Conservation (phyloP, 2,329 filamentous ascomycete species). For the Alternaria conjuncta region DNA sequence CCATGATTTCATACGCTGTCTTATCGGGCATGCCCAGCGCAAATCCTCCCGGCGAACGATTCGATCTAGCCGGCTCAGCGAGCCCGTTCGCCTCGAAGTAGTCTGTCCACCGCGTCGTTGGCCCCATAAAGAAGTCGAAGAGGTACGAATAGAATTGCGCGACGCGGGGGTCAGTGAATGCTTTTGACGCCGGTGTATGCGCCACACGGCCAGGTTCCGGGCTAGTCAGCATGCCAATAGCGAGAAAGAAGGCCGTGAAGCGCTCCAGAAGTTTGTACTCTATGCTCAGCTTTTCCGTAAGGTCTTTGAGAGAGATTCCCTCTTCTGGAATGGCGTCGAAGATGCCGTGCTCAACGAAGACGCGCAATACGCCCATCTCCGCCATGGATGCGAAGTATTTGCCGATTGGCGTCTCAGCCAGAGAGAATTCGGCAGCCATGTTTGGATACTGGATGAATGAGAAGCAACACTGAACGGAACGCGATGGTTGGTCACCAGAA, state of each 20-base stretch:
- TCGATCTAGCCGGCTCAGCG: conserved; percentile 6
- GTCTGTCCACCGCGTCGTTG: conserved; percentile 5
- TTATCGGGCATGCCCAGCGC: conserved; percentile 12
- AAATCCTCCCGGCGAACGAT: conserved; percentile 5
- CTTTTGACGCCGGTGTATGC: conserved; percentile 8
- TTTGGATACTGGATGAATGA: background rate
- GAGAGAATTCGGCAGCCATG: conserved; percentile 6
- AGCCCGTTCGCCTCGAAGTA: conserved; percentile 12
- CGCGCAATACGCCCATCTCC: conserved; percentile 9
- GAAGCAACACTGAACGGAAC: background rate
- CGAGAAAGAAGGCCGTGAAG: conserved; percentile 5
- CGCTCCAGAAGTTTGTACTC: conserved; percentile 9
- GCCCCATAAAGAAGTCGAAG: conserved; percentile 12
- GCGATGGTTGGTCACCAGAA: background rate
- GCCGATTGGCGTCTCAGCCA: conserved; percentile 8
- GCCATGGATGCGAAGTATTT: conserved; percentile 12
- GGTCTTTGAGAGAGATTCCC: conserved; percentile 5
- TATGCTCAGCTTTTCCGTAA: background rate
- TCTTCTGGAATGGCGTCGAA: conserved; percentile 10
- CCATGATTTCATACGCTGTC: conserved; percentile 15
- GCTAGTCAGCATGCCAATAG: background rate
- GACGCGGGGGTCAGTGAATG: conserved; percentile 1
- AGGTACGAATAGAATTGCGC: conserved; percentile 11
- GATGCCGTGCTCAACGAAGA: conserved; percentile 13
- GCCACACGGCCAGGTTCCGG: conserved; percentile 8